Percentiles rank a stretch among this genome's conserved stretches.
phyloP scores from a whole-genome alignment of 768 basidiomycete species.

The Hygrocybe coccinea region DNA sequence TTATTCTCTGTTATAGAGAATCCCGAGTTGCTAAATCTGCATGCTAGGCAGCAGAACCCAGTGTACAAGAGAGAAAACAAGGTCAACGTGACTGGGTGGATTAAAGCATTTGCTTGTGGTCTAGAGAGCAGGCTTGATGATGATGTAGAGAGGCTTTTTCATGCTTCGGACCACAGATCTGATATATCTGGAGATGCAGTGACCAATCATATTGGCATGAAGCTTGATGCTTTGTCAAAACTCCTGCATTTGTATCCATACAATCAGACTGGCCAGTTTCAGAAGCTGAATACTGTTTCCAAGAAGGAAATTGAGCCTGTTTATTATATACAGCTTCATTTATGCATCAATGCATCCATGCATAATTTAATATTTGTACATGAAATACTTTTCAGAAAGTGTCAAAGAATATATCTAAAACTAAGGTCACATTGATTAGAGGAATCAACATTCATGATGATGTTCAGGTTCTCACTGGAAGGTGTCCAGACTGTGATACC shows the following conservation, averaged over 20 bases:
- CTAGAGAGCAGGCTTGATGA: not conserved
- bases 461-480: constrained; percentile 12
- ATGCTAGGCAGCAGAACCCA: constrained; percentile 1
- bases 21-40: constrained; percentile 4
- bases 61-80: not conserved
- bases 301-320: too few species aligned
- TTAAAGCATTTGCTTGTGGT: not conserved
- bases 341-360: too few species aligned
- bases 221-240: not conserved
- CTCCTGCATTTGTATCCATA: too few species aligned
- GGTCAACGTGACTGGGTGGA: not conserved
- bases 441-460: too few species aligned
- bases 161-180: not conserved
- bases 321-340: too few species aligned
- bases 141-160: not conserved
- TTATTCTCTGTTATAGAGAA: not conserved
- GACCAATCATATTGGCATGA: not conserved
- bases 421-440: too few species aligned
- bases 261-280: too few species aligned
- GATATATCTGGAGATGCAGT: not conserved
- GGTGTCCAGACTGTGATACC: too few species aligned
- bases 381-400: too few species aligned
- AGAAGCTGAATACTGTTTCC: too few species aligned
- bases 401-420: too few species aligned
- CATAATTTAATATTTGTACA: too few species aligned